A percentile compares a stretch with the other conserved stretches of the same genome.
phyloP scores from a whole-genome alignment of 2,329 filamentous ascomycete species.

The Zopfia rhizophila region DNA sequence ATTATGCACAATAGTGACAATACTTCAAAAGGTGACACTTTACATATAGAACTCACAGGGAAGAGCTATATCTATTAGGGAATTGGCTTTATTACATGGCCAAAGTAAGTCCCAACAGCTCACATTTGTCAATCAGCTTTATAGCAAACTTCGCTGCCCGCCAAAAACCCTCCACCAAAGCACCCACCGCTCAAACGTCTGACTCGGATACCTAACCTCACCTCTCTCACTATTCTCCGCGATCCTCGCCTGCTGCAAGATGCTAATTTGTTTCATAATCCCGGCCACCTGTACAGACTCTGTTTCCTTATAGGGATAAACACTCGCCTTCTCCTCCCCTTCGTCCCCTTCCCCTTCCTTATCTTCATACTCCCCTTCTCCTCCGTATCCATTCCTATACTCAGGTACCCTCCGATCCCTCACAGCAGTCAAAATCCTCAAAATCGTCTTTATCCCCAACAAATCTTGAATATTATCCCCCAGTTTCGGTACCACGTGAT shows the following conservation, averaged over 20 bases:
- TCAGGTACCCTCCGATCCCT: slow-evolving; percentile 46
- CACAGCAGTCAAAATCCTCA: slow-evolving; percentile 42
- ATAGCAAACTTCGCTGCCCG: slow-evolving; percentile 1
- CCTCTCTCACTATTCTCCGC: slow-evolving; percentile 28
- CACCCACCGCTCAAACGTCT: slow-evolving; percentile 37
- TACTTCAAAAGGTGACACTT: too few relatives aligned
- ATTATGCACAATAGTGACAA: too few relatives aligned
- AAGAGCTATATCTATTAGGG: too few relatives aligned
- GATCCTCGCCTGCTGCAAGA: slow-evolving; percentile 27
- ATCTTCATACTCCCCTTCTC: slow-evolving; percentile 37
- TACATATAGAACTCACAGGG: too few relatives aligned
- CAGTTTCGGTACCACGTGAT: slow-evolving; percentile 34
- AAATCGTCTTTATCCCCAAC: slow-evolving; percentile 39
- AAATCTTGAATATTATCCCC: slow-evolving; percentile 40
- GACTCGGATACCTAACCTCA: slow-evolving; percentile 41
- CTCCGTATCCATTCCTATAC: slow-evolving; percentile 8
- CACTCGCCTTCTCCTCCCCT: slow-evolving; percentile 10
- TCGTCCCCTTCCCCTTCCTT: slow-evolving; percentile 22
- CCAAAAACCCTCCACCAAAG: slow-evolving; percentile 43
- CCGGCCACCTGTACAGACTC: slow-evolving; percentile 24
- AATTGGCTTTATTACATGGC: too few relatives aligned
- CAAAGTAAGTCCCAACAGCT: too few relatives aligned
- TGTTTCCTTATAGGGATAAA: slow-evolving; percentile 27
- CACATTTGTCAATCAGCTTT: too few relatives aligned
- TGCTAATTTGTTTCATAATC: slow-evolving; percentile 1